Evolutionary conservation across 805 yeast species (phyloP).

Genomic region (Wickerhamia fluorescens): DNA sequence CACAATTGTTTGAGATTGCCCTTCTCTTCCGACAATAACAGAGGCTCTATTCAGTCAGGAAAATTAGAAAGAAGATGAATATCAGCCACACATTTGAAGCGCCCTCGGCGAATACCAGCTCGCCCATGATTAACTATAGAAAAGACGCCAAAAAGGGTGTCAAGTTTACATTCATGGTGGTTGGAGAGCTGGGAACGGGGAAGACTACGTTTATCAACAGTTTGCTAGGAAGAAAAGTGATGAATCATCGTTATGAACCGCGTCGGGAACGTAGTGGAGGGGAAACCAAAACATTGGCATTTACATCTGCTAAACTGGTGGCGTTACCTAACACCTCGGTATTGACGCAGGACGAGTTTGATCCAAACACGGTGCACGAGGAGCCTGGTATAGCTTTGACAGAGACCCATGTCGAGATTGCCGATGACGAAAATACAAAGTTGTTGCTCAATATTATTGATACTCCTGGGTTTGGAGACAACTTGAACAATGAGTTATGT

Average conservation of each 20-base stretch:
- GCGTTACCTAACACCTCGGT: slow-evolving; percentile 47
- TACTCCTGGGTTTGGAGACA: slow-evolving; percentile 76
- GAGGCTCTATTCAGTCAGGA: no score
- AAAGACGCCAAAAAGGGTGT: slow-evolving; percentile 69
- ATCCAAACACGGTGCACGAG: slow-evolving; percentile 49
- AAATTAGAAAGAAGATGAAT: no score
- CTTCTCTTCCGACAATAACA: no score
- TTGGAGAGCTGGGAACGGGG: slow-evolving; percentile 72
- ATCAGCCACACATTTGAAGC: slow-evolving; percentile 16
- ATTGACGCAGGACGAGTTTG: slow-evolving; percentile 50
- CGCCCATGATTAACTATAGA: slow-evolving; percentile 45
- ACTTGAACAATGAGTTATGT: slow-evolving; percentile 62
- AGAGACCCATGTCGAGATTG: slow-evolving; percentile 52
- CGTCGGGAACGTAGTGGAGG: slow-evolving; percentile 13
- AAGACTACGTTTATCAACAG: slow-evolving; percentile 71
- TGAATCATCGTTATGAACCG: slow-evolving; percentile 52
- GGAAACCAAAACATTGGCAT: slow-evolving; percentile 47
- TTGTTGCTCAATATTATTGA: slow-evolving; percentile 55
- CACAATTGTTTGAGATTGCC: no score
- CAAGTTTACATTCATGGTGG: slow-evolving; percentile 65
- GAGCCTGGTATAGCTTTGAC: slow-evolving; percentile 77
- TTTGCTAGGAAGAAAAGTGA: slow-evolving; percentile 52
- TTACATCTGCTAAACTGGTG: slow-evolving; percentile 51
- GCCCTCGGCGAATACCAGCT: slow-evolving; percentile 18
- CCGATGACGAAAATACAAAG: slow-evolving; percentile 52